These are phyloP conservation scores for Macrophomina phaseolina DNA, from an alignment of 2,329 filamentous ascomycete species.

Conservation along the genomic window DNA sequence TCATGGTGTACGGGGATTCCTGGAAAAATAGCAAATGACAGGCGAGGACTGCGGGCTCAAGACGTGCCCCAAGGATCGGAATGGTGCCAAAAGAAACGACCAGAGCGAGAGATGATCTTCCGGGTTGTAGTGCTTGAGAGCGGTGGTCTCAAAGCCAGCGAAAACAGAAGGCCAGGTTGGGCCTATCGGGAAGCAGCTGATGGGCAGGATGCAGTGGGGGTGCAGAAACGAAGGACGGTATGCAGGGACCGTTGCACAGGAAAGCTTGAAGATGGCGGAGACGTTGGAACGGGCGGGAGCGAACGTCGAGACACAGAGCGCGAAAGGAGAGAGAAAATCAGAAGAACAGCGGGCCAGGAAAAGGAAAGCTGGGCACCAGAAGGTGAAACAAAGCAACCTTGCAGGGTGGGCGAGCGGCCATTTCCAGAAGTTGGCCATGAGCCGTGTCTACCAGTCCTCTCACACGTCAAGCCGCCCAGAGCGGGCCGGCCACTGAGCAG, in stretches of 20 bases:
- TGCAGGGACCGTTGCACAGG: constrained; percentile 17
- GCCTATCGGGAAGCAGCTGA: constrained; percentile 3
- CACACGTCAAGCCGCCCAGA: background rate
- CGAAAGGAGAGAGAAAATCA: background rate
- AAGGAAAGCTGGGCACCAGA: background rate
- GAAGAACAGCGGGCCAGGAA: background rate
- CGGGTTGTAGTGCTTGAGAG: constrained; percentile 6
- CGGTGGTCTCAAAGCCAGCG: constrained; percentile 6
- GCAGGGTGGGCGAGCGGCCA: background rate
- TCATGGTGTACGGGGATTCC: background rate
- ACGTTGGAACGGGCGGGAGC: background rate
- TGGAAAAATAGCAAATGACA: constrained; percentile 12
- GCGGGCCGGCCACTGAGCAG: background rate
- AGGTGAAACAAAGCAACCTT: background rate
- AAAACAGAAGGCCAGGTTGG: background rate
- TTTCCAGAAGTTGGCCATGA: constrained; percentile 2
- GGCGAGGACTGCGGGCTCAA: background rate
- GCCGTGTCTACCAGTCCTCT: background rate
- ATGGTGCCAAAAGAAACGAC: background rate
- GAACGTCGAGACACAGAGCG: background rate
- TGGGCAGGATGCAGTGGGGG: background rate
- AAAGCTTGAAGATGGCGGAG: constrained; percentile 4
- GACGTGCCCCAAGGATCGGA: background rate
- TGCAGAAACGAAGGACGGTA: constrained; percentile 21
- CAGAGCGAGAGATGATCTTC: background rate